Percentiles rank a stretch among this genome's conserved stretches.
These are phyloP conservation scores for Helianthus tuberosus DNA, from an alignment of 129 eudicot species.

Conservation along the genomic window DNA sequence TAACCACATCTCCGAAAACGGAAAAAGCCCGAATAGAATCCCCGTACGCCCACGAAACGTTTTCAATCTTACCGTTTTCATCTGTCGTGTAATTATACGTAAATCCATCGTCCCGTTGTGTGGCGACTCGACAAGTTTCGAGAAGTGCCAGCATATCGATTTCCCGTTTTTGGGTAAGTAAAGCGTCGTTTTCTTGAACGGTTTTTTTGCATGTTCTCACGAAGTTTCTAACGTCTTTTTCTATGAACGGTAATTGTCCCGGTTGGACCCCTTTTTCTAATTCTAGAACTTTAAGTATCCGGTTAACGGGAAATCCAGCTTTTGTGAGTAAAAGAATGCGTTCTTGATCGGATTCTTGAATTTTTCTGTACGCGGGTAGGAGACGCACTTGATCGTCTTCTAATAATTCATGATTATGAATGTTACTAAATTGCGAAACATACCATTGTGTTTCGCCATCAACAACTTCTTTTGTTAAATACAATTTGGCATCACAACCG, in stretches of 20 bases:
- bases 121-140: slow-evolving; percentile 50
- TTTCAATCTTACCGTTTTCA: slow-evolving; percentile 70
- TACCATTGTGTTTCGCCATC: slow-evolving; percentile 67
- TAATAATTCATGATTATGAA: slow-evolving; percentile 74
- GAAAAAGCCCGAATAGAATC: slow-evolving; percentile 64
- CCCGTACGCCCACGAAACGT: slow-evolving; percentile 73
- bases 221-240: slow-evolving; percentile 79
- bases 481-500: slow-evolving; percentile 81
- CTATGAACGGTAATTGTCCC: slow-evolving; percentile 77
- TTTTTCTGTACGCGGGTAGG: slow-evolving; percentile 79
- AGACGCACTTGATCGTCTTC: slow-evolving; percentile 84
- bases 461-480: slow-evolving; percentile 69
- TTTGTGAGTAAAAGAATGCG: slow-evolving; percentile 75
- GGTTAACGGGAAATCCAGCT: slow-evolving; percentile 79
- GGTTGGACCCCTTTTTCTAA: slow-evolving; percentile 77
- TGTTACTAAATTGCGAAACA: slow-evolving; percentile 71
- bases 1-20: slow-evolving; percentile 75
- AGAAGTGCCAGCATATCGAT: slow-evolving; percentile 66
- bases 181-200: slow-evolving; percentile 74
- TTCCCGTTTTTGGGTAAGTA: slow-evolving; percentile 68
- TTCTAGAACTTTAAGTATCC: slow-evolving; percentile 70
- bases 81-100: slow-evolving; percentile 58
- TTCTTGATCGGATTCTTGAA: slow-evolving; percentile 79
- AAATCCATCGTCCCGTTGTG: slow-evolving; percentile 58
- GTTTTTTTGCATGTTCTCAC: slow-evolving; percentile 72